Evolutionary conservation across 768 basidiomycete species (phyloP).

Genomic region (Trametopsis cervina): DNA sequence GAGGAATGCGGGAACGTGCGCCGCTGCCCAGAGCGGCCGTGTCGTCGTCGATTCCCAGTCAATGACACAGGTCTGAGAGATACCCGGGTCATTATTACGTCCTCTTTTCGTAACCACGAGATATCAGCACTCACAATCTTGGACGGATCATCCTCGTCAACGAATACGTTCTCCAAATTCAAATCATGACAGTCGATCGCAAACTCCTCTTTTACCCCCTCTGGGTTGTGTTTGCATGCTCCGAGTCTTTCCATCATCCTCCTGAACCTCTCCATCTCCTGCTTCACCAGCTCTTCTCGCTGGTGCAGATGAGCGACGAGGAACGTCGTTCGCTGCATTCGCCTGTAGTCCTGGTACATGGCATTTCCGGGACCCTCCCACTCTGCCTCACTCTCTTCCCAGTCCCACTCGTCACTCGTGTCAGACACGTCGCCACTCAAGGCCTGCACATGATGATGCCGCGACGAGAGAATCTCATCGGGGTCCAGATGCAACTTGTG

Average conservation of each 20-base stretch:
- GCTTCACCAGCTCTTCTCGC: slow-evolving; percentile 54
- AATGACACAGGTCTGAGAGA: slow-evolving; percentile 69
- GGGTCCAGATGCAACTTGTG: slow-evolving; percentile 79
- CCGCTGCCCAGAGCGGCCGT: slow-evolving; percentile 78
- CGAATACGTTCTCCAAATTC: slow-evolving; percentile 80
- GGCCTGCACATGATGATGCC: slow-evolving; percentile 62
- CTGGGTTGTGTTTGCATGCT: slow-evolving; percentile 21
- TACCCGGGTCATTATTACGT: background rate
- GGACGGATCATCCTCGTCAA: slow-evolving; percentile 59
- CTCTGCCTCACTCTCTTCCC: slow-evolving; percentile 75
- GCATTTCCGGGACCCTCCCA: slow-evolving; percentile 71
- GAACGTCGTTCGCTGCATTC: slow-evolving; percentile 77
- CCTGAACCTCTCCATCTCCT: slow-evolving; percentile 71
- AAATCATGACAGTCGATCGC: slow-evolving; percentile 82
- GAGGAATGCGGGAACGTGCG: slow-evolving; percentile 75
- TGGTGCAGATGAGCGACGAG: slow-evolving; percentile 61
- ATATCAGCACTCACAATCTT: slow-evolving; percentile 52
- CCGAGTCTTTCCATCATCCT: slow-evolving; percentile 55
- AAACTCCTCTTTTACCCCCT: slow-evolving; percentile 48
- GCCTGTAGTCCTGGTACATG: slow-evolving; percentile 79
- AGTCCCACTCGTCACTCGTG: slow-evolving; percentile 72
- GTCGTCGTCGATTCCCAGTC: slow-evolving; percentile 92
- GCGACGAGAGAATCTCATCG: slow-evolving; percentile 61
- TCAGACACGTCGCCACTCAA: slow-evolving; percentile 71
- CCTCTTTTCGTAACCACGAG: background rate